phyloP scores from a whole-genome alignment of 805 yeast species.

The Nakazawaea ambrosiae region DNA sequence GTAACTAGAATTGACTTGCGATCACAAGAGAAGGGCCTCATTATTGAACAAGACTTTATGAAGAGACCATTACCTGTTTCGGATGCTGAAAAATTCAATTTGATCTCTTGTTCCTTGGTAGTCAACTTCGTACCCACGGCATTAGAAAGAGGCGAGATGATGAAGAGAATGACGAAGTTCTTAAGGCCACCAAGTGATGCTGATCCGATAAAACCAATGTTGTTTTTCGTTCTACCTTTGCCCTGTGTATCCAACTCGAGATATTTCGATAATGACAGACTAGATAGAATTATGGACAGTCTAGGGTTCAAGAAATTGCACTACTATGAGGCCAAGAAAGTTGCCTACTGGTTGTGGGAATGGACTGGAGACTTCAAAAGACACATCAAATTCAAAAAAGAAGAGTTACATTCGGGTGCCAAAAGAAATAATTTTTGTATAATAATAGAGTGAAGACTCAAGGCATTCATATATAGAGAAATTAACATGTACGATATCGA shows the following conservation, averaged over 20 bases:
- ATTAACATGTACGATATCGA: not conserved
- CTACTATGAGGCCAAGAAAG: constrained; percentile 57
- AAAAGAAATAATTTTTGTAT: constrained; percentile 68
- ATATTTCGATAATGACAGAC: constrained; percentile 46
- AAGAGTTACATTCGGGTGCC: constrained; percentile 48
- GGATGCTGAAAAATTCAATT: constrained; percentile 43
- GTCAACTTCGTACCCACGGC: constrained; percentile 82
- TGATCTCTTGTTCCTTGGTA: constrained; percentile 81
- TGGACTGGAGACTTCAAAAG: constrained; percentile 30
- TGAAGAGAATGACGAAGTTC: constrained; percentile 50
- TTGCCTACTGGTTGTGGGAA: constrained; percentile 64
- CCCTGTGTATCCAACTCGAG: constrained; percentile 85
- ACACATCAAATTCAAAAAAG: constrained; percentile 28
- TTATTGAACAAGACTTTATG: constrained; percentile 80
- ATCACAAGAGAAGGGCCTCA: constrained; percentile 61
- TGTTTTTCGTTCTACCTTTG: constrained; percentile 80
- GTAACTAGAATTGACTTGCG: constrained; percentile 71
- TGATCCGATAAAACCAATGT: constrained; percentile 20
- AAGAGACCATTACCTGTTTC: constrained; percentile 51
- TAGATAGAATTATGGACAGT: constrained; percentile 38
- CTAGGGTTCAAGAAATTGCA: constrained; percentile 52
- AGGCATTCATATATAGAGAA: too few species aligned
- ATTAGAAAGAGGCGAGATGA: constrained; percentile 69
- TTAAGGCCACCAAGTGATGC: constrained; percentile 29
- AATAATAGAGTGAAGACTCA: constrained; percentile 21